Conservation (phyloP, 768 basidiomycete species). For the Dentipellis sp. region DNA sequence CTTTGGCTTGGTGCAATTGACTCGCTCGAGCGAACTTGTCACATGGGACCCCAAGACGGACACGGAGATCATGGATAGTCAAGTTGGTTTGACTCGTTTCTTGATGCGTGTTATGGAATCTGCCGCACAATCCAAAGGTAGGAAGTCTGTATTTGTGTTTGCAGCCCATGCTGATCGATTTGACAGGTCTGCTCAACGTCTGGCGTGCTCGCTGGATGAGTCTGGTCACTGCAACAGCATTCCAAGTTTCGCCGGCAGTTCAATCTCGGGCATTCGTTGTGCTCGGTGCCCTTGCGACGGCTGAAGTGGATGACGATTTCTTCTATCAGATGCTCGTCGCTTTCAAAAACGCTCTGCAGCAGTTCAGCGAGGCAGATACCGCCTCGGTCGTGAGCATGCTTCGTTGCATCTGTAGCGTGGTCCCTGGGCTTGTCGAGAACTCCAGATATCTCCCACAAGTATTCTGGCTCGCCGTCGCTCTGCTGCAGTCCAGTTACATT, state of each 20-base stretch:
- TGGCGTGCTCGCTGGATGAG: slow-evolving; percentile 96
- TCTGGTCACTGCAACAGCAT: slow-evolving; percentile 77
- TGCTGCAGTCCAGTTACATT: slow-evolving; percentile 71
- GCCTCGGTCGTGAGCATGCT: slow-evolving; percentile 80
- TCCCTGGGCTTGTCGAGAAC: slow-evolving; percentile 56
- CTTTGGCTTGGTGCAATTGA: slow-evolving; percentile 64
- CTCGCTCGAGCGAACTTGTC: slow-evolving; percentile 60
- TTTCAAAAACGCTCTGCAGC: slow-evolving; percentile 59
- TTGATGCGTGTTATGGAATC: slow-evolving; percentile 56
- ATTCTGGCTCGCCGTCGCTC: slow-evolving; percentile 84
- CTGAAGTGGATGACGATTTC: slow-evolving; percentile 88
- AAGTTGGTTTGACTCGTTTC: slow-evolving; percentile 58
- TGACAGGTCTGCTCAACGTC: slow-evolving; percentile 64
- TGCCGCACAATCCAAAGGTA: slow-evolving; percentile 63
- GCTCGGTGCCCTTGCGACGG: slow-evolving; percentile 70
- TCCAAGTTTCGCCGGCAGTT: slow-evolving; percentile 82
- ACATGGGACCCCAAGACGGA: slow-evolving; percentile 45
- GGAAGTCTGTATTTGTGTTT: slow-evolving; percentile 12
- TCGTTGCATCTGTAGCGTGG: slow-evolving; percentile 70
- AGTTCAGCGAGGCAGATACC: slow-evolving; percentile 62
- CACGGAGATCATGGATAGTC: slow-evolving; percentile 46
- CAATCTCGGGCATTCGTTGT: slow-evolving; percentile 83
- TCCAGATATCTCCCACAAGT: slow-evolving; percentile 68
- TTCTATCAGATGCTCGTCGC: slow-evolving; percentile 91
- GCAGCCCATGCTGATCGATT: slow-evolving; percentile 8